Evolutionary conservation across 2,329 filamentous ascomycete genomes (phyloP).

Genomic region (Talaromyces sp.): DNA sequence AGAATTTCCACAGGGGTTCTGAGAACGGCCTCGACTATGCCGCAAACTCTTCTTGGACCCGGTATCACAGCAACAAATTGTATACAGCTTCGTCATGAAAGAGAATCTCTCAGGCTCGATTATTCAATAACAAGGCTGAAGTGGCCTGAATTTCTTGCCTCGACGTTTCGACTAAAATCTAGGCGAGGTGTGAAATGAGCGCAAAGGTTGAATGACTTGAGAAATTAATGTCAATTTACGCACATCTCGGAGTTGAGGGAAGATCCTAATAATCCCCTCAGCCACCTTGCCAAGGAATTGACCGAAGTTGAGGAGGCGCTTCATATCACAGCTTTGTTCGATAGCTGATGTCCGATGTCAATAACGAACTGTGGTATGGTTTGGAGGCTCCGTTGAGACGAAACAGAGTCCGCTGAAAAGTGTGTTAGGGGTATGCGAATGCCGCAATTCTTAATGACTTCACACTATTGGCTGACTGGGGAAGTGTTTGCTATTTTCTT

Average conservation of each 20-base stretch:
- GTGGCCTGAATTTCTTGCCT: slow-evolving; percentile 48
- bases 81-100: slow-evolving; percentile 53
- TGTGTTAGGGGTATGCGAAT: too few relatives aligned
- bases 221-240: slow-evolving; percentile 43
- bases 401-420: too few relatives aligned
- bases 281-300: not conserved
- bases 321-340: slow-evolving; percentile 41
- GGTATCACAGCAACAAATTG: slow-evolving; percentile 37
- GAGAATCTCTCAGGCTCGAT: slow-evolving; percentile 47
- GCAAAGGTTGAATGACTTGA: slow-evolving; percentile 32
- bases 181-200: slow-evolving; percentile 38
- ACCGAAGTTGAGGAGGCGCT: slow-evolving; percentile 34
- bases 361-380: too few relatives aligned
- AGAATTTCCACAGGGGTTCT: slow-evolving; percentile 44
- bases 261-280: not conserved
- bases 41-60: slow-evolving; percentile 50
- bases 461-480: too few relatives aligned
- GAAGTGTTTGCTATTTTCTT: too few relatives aligned
- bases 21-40: slow-evolving; percentile 52
- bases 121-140: slow-evolving; percentile 49
- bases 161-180: slow-evolving; percentile 44
- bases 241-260: not conserved
- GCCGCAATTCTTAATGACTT: too few relatives aligned
- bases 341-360: slow-evolving; percentile 24
- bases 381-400: too few relatives aligned